Evolutionary conservation across 257 asterid genomes (phyloP).

Genomic region (Ophiorrhiza pumila): DNA sequence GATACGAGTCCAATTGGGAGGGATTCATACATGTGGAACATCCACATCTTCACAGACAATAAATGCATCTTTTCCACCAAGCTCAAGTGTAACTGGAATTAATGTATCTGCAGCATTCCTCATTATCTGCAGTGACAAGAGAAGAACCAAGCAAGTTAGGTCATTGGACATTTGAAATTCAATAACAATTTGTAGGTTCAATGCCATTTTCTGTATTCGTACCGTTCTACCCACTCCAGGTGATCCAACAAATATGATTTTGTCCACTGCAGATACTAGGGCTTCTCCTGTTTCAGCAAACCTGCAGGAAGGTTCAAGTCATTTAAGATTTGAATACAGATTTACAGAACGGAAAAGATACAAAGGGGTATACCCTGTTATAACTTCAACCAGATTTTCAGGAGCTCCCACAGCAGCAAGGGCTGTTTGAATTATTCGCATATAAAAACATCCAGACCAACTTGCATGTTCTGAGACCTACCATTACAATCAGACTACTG

Average conservation of each 20-base stretch:
- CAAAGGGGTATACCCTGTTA: conserved; percentile 72
- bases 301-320: conserved; percentile 44
- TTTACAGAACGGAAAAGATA: conserved; percentile 11
- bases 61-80: conserved; percentile 98
- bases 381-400: conserved; percentile 94
- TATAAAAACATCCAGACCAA: conserved; percentile 98
- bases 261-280: conserved; percentile 84
- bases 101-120: conserved; percentile 80
- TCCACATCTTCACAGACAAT: conserved; percentile 94
- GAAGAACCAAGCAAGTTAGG: conserved; percentile 10
- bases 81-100: conserved; percentile 95
- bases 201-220: conserved; percentile 10
- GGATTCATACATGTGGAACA: conserved; percentile 70
- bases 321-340: conserved; percentile 23
- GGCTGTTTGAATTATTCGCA: conserved; percentile 90
- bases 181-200: neutral
- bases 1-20: conserved; percentile 13
- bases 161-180: neutral
- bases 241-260: conserved; percentile 94
- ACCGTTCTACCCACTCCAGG: conserved; percentile 98
- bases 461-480: conserved; percentile 99
- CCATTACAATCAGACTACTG: conserved; percentile 19
- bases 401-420: conserved; percentile 99
- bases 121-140: conserved; percentile 64
- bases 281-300: conserved; percentile 99